Percentiles rank a stretch among this genome's conserved stretches.
Evolutionary conservation across 2,329 filamentous ascomycete genomes (phyloP).

Genomic region (Venturia oleaginea): DNA sequence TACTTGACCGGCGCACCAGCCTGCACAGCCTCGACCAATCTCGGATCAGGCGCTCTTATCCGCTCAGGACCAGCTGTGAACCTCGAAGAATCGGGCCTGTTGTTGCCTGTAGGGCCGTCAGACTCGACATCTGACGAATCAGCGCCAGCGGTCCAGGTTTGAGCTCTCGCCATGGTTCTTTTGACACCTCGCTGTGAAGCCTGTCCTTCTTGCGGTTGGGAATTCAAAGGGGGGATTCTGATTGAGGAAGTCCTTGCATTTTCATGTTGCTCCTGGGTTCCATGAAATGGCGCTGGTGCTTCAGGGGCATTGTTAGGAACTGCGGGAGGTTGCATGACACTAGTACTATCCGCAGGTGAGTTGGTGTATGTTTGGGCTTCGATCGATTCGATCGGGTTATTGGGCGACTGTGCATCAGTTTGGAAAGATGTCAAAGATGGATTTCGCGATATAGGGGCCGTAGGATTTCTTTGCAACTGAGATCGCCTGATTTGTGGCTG

Average conservation of each 20-base stretch:
- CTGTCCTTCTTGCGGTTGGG: not conserved
- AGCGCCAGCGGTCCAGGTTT: constrained; percentile 8
- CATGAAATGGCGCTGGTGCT: not conserved
- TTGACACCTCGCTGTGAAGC: not conserved
- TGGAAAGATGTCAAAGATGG: not conserved
- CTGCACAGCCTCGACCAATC: constrained; percentile 51
- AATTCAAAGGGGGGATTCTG: not conserved
- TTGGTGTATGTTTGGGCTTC: not conserved
- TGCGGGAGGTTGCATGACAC: not conserved
- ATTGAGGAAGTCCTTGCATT: not conserved
- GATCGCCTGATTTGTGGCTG: not conserved
- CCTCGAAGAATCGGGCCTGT: constrained; percentile 19
- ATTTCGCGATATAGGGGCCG: not conserved
- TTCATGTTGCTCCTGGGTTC: not conserved
- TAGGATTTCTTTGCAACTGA: not conserved
- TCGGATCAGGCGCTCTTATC: constrained; percentile 53
- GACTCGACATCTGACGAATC: constrained; percentile 11
- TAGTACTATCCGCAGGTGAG: not conserved
- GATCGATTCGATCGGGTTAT: constrained; percentile 5
- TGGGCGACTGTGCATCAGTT: not conserved
- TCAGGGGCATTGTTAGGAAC: not conserved
- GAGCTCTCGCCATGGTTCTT: constrained; percentile 4
- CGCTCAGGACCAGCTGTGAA: constrained; percentile 40
- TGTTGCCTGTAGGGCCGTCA: not conserved
- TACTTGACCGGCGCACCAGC: constrained; percentile 78